Conservation (phyloP, 345 rosid species). For the Cardamine occulta region DNA sequence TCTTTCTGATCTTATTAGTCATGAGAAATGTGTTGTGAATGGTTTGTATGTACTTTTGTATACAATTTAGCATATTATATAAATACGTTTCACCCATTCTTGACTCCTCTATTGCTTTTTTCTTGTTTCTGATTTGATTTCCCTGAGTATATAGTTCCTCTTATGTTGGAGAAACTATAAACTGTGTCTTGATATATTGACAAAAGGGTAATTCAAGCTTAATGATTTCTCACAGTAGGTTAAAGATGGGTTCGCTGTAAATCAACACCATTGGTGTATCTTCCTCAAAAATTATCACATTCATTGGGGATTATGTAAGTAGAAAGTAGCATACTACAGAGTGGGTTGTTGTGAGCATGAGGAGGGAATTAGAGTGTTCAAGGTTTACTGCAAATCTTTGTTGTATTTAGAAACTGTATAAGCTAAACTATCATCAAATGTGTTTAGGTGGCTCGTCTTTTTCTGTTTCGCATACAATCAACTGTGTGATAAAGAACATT, state of each 20-base stretch:
- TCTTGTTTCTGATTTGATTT: slow-evolving; percentile 1
- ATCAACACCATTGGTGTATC: too few relatives aligned
- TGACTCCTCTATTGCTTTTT: slow-evolving; percentile 9
- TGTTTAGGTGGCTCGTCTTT: neutral
- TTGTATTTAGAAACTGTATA: neutral
- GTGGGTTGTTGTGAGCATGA: neutral
- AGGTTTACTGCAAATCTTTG: neutral
- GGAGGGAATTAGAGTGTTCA: neutral
- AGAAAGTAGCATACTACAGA: too few relatives aligned
- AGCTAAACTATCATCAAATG: too few relatives aligned
- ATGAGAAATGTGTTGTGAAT: slow-evolving; percentile 32
- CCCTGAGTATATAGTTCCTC: neutral
- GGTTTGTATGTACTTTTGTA: slow-evolving; percentile 38
- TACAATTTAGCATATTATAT: slow-evolving; percentile 29
- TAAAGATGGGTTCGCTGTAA: too few relatives aligned
- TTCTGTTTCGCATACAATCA: neutral
- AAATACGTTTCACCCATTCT: slow-evolving; percentile 24
- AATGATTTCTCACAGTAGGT: neutral
- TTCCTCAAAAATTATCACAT: too few relatives aligned
- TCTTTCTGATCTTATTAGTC: slow-evolving; percentile 17
- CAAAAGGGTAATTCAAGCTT: neutral
- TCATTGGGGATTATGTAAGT: too few relatives aligned
- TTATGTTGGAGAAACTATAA: neutral
- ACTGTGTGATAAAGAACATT: neutral
- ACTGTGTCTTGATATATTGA: neutral